Base-by-base conservation (phyloP, 768 basidiomycete species). In the Lactifluus volemus region DNA sequence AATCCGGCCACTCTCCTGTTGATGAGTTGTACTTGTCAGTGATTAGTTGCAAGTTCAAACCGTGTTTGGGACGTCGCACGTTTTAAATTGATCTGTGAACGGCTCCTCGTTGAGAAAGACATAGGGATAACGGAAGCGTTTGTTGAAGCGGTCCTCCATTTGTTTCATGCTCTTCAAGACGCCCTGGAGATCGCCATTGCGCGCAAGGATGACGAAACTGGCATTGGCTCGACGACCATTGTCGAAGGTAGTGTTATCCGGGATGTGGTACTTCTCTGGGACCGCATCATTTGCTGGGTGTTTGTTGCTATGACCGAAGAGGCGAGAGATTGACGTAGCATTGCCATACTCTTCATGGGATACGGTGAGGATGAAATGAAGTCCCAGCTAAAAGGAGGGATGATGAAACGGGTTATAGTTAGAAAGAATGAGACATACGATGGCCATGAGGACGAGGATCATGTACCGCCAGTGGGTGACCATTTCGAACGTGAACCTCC, bases 91-190 rank as follows among this genome's bases (percentile, higher is more conserved):
- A 6, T 86, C 82, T 3, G 81, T 79, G 70, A 91, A 92, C 0
- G 81, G 81, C 65, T 84, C 84, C 53, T 94, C 91, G 70, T 94
- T 93, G 42, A 95, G 77, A 67, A 93, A 83, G n/a, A 89, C 83
- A 75, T 86, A 93, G 9, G 89, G 88, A 71, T 93, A 93, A 49
- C 76, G 75, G 64, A 77, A 83, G 67, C 80, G 78, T 63, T 80
- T 78, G 70, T 85, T 85, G 73, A 84, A 84, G 19, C 81, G 73
- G 63, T 79, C 77, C 71, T 85, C 84, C 73, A 83, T 75, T 69
- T 81, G 79, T 69, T 80, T 79, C 69, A 83, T 76, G 59, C 79
- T 81, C 44, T 72, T 73, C 21, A 77, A 62, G 39, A 82, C 75
- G 3, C 76, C 75, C n/a, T 67, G 53, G 30, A 81, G 66, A 60